Evolutionary conservation across 2,329 filamentous ascomycete species (phyloP), one percentile per base, ranked within the genome.

Genomic region (Cladosporium sp.): DNA sequence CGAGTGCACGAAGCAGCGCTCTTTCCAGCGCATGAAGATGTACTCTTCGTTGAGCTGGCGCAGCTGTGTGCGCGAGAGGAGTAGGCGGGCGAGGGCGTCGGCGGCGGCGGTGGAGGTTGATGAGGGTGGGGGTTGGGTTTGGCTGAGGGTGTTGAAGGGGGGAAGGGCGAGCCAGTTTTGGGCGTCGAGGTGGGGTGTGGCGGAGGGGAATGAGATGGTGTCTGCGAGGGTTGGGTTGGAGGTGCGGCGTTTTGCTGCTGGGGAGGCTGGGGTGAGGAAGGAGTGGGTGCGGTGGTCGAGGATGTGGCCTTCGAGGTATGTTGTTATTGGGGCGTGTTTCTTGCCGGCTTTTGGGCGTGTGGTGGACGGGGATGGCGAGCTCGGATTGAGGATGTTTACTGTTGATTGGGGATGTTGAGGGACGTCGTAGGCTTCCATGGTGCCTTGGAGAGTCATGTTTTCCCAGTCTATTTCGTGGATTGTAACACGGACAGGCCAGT

Each of bases 371-470:
- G 49, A 18, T 52, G 52, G n/a, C 30, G 62, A 34, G 30, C 67
- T 64, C 18, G 69, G 55, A 32, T 69, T 71, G 24, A 71, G 66
- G 57, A 71, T 68, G 68, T 71, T 72, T 51, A 62, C 18, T 60
- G 72, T 73, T 68, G 57, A 77, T 49, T 66, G 59, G 41, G 68
- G 76, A 66, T 82, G 79, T 36, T 80, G 82, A 2, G 87, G 87
- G 14, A 89, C 87, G 70, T 90, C 88, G 77, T 88, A 89, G 4
- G 88, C 88, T 76, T 89, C 87, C 88, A 90, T 90, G 8, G 87
- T 90, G 4, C 88, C 88, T 26, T 86, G 85, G 21, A 90, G 76
- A 0, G 85, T 86, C 86, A 90, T 88, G 21, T 79, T 80, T 4
- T 81, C 78, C 71, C 83, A 84, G 74, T 90, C 86, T 55, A 90